These are phyloP conservation scores for Epichloe aotearoae DNA, from an alignment of 2,329 filamentous ascomycete species.

Conservation along the genomic window DNA sequence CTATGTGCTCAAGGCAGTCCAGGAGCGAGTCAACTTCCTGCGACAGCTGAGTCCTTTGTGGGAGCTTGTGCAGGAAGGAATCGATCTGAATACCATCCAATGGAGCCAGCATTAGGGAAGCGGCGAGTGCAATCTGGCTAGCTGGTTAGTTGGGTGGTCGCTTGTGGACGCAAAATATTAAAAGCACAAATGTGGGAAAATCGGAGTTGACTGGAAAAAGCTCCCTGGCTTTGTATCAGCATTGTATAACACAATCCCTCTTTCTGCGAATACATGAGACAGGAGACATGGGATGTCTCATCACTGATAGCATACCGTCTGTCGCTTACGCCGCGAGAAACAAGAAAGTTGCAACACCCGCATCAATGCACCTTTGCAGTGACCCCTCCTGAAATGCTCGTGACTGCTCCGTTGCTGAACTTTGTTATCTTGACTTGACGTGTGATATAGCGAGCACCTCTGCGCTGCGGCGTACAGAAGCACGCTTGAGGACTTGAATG, in stretches of 20 bases:
- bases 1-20: slow-evolving; percentile 90
- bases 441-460: no score
- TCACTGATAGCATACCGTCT: neutral
- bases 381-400: no score
- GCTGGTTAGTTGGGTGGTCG: neutral
- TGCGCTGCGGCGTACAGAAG: no score
- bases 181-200: neutral
- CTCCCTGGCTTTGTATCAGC: slow-evolving; percentile 17
- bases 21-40: slow-evolving; percentile 80
- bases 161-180: neutral
- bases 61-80: slow-evolving; percentile 94
- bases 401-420: no score
- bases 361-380: no score
- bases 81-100: slow-evolving; percentile 91
- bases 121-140: neutral
- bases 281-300: neutral
- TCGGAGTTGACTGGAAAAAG: slow-evolving; percentile 2
- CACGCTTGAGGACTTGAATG: no score
- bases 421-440: no score
- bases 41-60: slow-evolving; percentile 90
- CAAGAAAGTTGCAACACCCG: neutral
- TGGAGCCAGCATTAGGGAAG: slow-evolving; percentile 80
- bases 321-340: slow-evolving; percentile 1
- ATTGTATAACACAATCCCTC: slow-evolving; percentile 23
- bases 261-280: slow-evolving; percentile 10